These are phyloP conservation scores for Mucor sp. DNA, from an alignment of 371 early-diverging fungal species.

Conservation along the genomic window DNA sequence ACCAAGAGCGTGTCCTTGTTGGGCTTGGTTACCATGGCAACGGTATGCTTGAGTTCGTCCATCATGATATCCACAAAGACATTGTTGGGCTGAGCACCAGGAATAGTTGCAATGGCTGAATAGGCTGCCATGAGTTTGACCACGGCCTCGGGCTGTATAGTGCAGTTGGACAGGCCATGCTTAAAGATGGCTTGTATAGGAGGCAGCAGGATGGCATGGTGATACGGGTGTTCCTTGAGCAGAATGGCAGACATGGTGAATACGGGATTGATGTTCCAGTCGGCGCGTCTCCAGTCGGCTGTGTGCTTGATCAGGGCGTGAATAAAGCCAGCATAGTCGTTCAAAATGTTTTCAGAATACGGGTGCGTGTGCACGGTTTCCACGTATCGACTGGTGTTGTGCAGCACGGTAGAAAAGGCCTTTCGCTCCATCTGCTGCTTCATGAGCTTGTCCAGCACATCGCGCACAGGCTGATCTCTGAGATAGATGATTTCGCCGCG, in stretches of 20 bases:
- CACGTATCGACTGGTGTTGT: conserved; percentile 57
- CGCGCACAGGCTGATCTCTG: conserved; percentile 64
- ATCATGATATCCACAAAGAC: conserved; percentile 46
- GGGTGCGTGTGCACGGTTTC: conserved; percentile 59
- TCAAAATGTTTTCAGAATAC: conserved; percentile 45
- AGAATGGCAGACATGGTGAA: conserved; percentile 54
- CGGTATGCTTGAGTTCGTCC: conserved; percentile 42
- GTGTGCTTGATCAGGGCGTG: conserved; percentile 47
- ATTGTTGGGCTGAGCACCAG: conserved; percentile 34
- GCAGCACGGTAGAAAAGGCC: conserved; percentile 58
- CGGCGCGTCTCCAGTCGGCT: conserved; percentile 48
- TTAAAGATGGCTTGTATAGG: conserved; percentile 43
- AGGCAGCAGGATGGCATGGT: conserved; percentile 38
- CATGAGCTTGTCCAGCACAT: conserved; percentile 61
- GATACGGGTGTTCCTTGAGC: conserved; percentile 50
- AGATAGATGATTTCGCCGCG: conserved; percentile 47
- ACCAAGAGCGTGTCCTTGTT: conserved; percentile 48
- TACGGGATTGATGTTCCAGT: conserved; percentile 59
- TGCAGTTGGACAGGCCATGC: conserved; percentile 46
- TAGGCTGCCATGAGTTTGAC: conserved; percentile 47
- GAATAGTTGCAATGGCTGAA: conserved; percentile 28
- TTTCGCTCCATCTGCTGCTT: conserved; percentile 59
- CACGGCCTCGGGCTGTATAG: conserved; percentile 36
- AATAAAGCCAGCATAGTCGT: conserved; percentile 49
- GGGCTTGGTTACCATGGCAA: conserved; percentile 21